Percentiles rank a stretch among this genome's conserved stretches.
These are phyloP conservation scores for Herpetomonas tarakana DNA, from an alignment of 208 protist species.

Conservation along the genomic window DNA sequence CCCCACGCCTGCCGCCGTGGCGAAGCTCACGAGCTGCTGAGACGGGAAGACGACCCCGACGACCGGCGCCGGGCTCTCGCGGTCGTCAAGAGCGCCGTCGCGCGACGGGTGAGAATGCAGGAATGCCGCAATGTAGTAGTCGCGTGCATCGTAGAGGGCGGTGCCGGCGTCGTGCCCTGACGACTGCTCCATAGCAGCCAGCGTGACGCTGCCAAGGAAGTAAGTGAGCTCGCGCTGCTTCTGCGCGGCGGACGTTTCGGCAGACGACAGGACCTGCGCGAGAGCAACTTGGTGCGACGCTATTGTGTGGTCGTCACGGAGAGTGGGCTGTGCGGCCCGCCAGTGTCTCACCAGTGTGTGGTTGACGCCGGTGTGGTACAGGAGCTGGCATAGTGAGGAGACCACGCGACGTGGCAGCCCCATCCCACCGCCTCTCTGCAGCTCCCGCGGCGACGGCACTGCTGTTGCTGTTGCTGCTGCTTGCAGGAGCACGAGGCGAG, in stretches of 20 bases:
- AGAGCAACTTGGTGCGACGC: too few species aligned
- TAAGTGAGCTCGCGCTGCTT: too few species aligned
- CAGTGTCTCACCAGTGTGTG: slow-evolving; percentile 4
- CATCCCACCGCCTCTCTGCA: background rate
- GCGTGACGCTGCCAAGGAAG: too few species aligned
- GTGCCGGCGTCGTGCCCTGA: too few species aligned
- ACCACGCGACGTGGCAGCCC: slow-evolving; percentile 13
- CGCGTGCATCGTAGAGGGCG: too few species aligned
- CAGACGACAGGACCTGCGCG: too few species aligned
- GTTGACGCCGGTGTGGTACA: slow-evolving; percentile 16
- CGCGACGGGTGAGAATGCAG: too few species aligned
- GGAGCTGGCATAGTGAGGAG: slow-evolving; percentile 14
- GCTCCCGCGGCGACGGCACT: background rate
- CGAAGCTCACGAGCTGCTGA: slow-evolving; percentile 5
- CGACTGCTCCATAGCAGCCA: too few species aligned
- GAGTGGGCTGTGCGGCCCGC: background rate
- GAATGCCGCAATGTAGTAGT: background rate
- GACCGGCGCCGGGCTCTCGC: background rate
- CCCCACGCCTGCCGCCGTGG: background rate
- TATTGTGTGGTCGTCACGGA: too few species aligned
- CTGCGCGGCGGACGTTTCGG: too few species aligned
- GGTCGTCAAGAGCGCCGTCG: too few species aligned
- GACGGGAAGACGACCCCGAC: slow-evolving; percentile 4
- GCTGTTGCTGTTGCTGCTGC: too few species aligned
- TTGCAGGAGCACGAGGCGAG: background rate